Evolutionary conservation across 2,329 filamentous ascomycete genomes (phyloP).

Genomic region (Ophiostoma sp.): DNA sequence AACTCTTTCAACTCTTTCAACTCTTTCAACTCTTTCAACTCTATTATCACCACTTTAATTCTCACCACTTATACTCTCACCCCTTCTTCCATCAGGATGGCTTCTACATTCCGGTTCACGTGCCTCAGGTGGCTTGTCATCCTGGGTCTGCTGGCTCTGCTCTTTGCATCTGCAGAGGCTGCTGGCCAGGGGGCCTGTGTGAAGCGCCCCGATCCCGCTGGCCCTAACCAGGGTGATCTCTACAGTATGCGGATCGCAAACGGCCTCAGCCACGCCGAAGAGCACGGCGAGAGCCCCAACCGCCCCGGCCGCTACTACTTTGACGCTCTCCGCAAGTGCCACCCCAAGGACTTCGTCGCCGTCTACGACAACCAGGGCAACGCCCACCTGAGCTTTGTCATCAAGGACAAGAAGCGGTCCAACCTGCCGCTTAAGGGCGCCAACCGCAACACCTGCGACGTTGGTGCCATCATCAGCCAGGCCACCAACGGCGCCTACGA

Average conservation of each 20-base stretch:
- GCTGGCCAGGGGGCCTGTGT: constrained; percentile 5
- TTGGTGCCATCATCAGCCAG: not conserved
- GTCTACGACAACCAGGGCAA: constrained; percentile 10
- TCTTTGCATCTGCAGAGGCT: not conserved
- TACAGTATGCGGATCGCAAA: not conserved
- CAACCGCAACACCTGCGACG: constrained; percentile 2
- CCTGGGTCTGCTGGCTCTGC: not conserved
- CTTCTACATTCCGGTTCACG: no score
- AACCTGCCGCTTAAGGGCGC: not conserved
- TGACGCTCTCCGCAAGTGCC: not conserved
- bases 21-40: no score
- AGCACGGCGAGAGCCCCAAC: not conserved
- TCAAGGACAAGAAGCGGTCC: not conserved
- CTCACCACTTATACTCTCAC: no score
- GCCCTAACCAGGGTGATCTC: not conserved
- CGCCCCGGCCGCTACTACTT: not conserved
- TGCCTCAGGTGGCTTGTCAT: not conserved
- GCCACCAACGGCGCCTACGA: not conserved
- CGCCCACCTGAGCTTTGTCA: constrained; percentile 1
- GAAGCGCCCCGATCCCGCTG: constrained; percentile 4
- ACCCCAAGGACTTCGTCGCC: not conserved
- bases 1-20: no score
- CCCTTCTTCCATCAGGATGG: no score
- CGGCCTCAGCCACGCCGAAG: not conserved
- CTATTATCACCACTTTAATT: no score